Percentiles rank a stretch among this genome's conserved stretches.
Conservation (phyloP, 495 filamentous ascomycete genomes). For the Neurospora sublineolata region DNA sequence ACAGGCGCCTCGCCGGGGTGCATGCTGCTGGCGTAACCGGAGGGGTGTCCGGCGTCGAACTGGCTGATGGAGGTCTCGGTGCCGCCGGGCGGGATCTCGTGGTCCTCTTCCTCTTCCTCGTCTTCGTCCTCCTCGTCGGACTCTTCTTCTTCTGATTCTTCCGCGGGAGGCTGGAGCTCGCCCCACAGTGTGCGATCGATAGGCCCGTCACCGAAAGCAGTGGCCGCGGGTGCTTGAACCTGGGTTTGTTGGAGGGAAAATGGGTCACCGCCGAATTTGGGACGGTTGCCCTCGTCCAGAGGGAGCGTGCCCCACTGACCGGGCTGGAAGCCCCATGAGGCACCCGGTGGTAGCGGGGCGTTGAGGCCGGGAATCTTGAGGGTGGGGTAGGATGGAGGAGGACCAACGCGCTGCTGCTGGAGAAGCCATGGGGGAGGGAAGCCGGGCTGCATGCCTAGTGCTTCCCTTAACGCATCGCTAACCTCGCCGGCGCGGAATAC, state of each 20-base stretch:
- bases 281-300: slow-evolving; percentile 79
- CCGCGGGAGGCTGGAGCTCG: slow-evolving; percentile 75
- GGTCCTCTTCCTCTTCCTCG: slow-evolving; percentile 59
- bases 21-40: slow-evolving; percentile 66
- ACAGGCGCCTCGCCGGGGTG: slow-evolving; percentile 39
- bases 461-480: slow-evolving; percentile 82
- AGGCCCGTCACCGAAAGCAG: slow-evolving; percentile 54
- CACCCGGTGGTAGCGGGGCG: slow-evolving; percentile 89
- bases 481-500: slow-evolving; percentile 85
- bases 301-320: slow-evolving; percentile 95
- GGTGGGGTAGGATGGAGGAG: slow-evolving; percentile 83
- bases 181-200: slow-evolving; percentile 89
- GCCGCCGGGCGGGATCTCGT: slow-evolving; percentile 40
- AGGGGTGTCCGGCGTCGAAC: slow-evolving; percentile 54
- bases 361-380: slow-evolving; percentile 91
- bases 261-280: slow-evolving; percentile 80
- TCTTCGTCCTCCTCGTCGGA: slow-evolving; percentile 57
- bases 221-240: slow-evolving; percentile 23
- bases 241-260: slow-evolving; percentile 32
- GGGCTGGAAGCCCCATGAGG: slow-evolving; percentile 86
- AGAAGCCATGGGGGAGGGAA: slow-evolving; percentile 95
- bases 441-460: slow-evolving; percentile 85
- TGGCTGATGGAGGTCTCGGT: slow-evolving; percentile 59
- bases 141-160: slow-evolving; percentile 71
- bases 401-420: slow-evolving; percentile 87